Base-by-base conservation (phyloP, 495 filamentous ascomycete genomes). In the Pseudevernia furfuracea region DNA sequence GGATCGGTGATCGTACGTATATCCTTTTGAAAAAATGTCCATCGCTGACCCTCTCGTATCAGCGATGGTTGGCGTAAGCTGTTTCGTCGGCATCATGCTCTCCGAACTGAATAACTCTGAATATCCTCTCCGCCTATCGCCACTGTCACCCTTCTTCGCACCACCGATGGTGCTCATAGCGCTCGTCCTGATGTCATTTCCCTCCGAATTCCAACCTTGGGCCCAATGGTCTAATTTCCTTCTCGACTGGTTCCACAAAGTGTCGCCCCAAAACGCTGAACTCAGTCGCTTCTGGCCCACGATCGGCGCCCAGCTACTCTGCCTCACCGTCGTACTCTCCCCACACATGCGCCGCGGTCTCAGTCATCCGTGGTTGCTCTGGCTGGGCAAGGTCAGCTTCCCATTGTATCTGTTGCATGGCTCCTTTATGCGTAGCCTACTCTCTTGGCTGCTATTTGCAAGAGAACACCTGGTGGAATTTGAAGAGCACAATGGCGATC, bases 381-480 rank as follows among this genome's bases (percentile, higher is more conserved):
- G 84, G 84, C 78, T 89, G 23, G 86, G 86, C 53, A 83, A 83
- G 69, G 82, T 86, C 71, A 84, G 80, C 58, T 89, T 89, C 68
- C 85, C 86, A 36, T 83, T 89, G 21, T 89, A 89, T 66, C 80
- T 89, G 8, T 77, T 86, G 6, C 86, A 89, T 71, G 85, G 85
- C 17, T 81, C 82, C 21, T 78, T 88, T 55, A 77, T 89, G 46
- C 82, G 86, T 48, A 81, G 79, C 21, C 74, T 88, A 1, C 76
- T 88, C 7, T 81, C 79, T 61, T 88, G 85, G 83, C 81, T 87
- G 78, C 77, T 86, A 15, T 88, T 85, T 67, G 84, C 74, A 10
- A 76, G 80, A 0, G 73, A 78, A 34, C 82, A 84, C 2, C 76
- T 79, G 63, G 73, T 75, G 9, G 78, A 83, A 19, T 76, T 78